These are phyloP conservation scores for Metschnikowia lachancei DNA, from an alignment of 805 yeast genomes.

Conservation along the genomic window DNA sequence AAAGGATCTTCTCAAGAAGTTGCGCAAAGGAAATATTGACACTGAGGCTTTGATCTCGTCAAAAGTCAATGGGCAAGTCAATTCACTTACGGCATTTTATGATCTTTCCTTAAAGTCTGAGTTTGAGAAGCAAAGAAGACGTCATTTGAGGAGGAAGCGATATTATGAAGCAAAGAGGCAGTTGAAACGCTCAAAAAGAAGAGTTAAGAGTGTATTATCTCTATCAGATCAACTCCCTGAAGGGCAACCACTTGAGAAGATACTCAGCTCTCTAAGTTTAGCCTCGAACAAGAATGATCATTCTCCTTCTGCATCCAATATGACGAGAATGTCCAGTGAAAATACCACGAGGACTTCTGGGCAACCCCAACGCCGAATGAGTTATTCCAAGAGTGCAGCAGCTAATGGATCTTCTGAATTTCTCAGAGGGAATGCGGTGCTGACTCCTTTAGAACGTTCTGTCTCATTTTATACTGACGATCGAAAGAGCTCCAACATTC, in stretches of 20 bases:
- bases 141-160: constrained; percentile 30
- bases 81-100: constrained; percentile 74
- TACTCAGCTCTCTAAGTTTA: constrained; percentile 37
- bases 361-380: constrained; percentile 1
- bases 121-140: constrained; percentile 32
- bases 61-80: constrained; percentile 59
- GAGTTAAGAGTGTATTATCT: constrained; percentile 38
- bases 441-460: constrained; percentile 16
- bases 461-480: constrained; percentile 27
- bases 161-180: constrained; percentile 34
- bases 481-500: constrained; percentile 6
- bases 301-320: constrained; percentile 8
- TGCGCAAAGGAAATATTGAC: constrained; percentile 63
- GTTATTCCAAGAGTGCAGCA: not conserved
- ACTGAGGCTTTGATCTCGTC: constrained; percentile 56
- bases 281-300: constrained; percentile 23
- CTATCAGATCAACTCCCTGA: constrained; percentile 28
- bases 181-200: constrained; percentile 29
- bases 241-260: constrained; percentile 39
- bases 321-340: constrained; percentile 9
- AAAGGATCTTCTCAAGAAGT: constrained; percentile 54
- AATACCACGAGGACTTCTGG: not conserved
- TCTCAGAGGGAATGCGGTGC: not conserved
- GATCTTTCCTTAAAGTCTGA: constrained; percentile 59
- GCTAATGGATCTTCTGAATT: not conserved